phyloP scores from a whole-genome alignment of 1,284 basidiomycete species.

The Ustilago crameri region DNA sequence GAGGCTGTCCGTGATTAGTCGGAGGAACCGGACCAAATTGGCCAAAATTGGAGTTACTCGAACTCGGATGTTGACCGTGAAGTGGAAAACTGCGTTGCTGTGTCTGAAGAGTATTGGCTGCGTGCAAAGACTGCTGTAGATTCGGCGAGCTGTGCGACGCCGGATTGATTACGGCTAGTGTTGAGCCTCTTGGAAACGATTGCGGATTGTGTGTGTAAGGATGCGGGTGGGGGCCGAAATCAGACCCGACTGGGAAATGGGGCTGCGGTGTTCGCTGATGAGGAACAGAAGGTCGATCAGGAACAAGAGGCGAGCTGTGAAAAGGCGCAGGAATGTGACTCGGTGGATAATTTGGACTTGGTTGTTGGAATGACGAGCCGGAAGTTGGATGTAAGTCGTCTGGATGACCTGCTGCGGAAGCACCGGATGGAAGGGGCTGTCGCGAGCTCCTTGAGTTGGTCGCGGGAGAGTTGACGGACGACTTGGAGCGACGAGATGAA shows the following conservation, averaged over 20 bases:
- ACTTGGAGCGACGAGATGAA: slow-evolving; percentile 20
- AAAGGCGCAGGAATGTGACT: slow-evolving; percentile 2
- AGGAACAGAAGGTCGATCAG: slow-evolving; percentile 4
- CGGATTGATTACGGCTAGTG: slow-evolving; percentile 10
- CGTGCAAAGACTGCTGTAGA: background rate
- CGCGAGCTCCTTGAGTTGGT: background rate
- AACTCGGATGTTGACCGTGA: background rate
- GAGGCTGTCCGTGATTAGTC: background rate
- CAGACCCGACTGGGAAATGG: background rate
- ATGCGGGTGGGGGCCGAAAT: background rate
- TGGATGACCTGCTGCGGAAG: slow-evolving; percentile 1
- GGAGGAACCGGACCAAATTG: background rate
- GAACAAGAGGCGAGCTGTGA: slow-evolving; percentile 22
- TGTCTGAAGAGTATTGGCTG: background rate
- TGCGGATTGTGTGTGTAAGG: background rate
- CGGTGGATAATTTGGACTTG: background rate
- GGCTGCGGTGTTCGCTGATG: slow-evolving; percentile 16
- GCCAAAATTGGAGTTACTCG: background rate
- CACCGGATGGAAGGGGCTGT: background rate
- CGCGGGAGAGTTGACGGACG: slow-evolving; percentile 8
- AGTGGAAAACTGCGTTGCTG: slow-evolving; percentile 2
- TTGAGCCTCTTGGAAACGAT: slow-evolving; percentile 11
- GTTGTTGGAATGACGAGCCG: background rate
- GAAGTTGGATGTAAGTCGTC: slow-evolving; percentile 1
- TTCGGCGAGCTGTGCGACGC: slow-evolving; percentile 1